Percentiles rank a stretch among this genome's conserved stretches.
Conservation (phyloP, 106 monocot species). For the Triglochin maritima region DNA sequence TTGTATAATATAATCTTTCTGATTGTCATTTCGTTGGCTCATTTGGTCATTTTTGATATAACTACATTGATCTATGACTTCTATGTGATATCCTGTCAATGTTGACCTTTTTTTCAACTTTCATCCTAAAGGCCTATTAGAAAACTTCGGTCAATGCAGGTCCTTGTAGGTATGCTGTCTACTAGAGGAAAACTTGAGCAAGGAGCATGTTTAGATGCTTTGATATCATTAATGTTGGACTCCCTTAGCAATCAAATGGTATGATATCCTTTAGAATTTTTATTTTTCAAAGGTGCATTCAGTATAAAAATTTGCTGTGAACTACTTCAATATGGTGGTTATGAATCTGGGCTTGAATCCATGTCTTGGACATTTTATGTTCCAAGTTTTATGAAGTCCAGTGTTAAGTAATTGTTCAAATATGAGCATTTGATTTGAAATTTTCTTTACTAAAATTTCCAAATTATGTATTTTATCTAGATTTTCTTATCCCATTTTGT, state of each 20-base stretch:
- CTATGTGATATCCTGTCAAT: no score
- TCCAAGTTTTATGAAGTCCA: no score
- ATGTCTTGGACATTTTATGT: no score
- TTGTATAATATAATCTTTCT: no score
- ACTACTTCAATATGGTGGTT: background rate
- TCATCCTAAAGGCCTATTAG: no score
- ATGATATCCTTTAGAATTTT: constrained; percentile 8
- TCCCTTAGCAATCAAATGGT: constrained; percentile 79
- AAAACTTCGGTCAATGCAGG: constrained; percentile 34
- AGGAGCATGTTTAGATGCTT: constrained; percentile 78
- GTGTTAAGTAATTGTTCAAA: no score
- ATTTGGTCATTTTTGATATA: no score
- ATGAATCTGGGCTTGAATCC: no score
- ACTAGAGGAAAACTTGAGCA: constrained; percentile 63
- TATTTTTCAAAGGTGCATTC: background rate
- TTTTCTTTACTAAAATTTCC: background rate
- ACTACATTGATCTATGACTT: no score
- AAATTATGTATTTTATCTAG: background rate
- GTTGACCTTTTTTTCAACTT: no score
- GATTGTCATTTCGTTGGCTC: no score
- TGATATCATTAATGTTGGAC: constrained; percentile 82
- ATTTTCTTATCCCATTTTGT: background rate
- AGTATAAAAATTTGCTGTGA: background rate
- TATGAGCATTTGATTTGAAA: background rate
- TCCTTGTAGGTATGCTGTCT: constrained; percentile 62